phyloP scores from a whole-genome alignment of 2,329 filamentous ascomycete genomes.

The Rhinocladiella similis region DNA sequence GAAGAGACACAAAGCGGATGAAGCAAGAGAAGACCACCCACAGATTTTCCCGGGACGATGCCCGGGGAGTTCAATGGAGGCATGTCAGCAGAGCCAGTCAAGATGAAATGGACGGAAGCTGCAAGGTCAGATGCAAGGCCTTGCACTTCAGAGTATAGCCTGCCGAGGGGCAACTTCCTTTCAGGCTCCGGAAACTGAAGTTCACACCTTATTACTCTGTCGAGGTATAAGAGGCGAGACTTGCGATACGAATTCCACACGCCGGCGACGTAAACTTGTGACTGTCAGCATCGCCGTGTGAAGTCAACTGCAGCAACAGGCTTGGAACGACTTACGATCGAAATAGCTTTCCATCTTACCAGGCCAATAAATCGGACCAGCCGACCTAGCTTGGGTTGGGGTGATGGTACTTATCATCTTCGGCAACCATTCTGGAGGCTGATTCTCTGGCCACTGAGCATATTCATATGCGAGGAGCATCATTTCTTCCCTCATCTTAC shows the following conservation, averaged over 20 bases:
- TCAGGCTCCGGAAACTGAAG: background rate
- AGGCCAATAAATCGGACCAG: background rate
- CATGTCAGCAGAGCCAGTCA: background rate
- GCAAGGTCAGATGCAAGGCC: background rate
- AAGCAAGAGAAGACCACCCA: background rate
- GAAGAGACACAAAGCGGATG: background rate
- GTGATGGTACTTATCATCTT: background rate
- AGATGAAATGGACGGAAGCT: background rate
- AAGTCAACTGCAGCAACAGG: too few relatives aligned
- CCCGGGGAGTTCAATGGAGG: background rate
- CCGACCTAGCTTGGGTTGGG: background rate
- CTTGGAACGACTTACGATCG: background rate
- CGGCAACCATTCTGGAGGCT: background rate
- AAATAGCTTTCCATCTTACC: constrained; percentile 1
- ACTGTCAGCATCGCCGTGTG: background rate
- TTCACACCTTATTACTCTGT: background rate
- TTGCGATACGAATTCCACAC: constrained; percentile 1
- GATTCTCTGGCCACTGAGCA: background rate
- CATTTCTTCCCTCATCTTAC: background rate
- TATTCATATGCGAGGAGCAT: background rate
- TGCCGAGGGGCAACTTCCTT: background rate
- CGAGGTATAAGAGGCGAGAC: background rate
- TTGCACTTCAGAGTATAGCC: background rate
- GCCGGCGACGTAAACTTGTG: background rate
- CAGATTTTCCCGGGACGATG: background rate